Base-by-base conservation (phyloP, 2,329 filamentous ascomycete genomes). In the Sporothrix protearum region DNA sequence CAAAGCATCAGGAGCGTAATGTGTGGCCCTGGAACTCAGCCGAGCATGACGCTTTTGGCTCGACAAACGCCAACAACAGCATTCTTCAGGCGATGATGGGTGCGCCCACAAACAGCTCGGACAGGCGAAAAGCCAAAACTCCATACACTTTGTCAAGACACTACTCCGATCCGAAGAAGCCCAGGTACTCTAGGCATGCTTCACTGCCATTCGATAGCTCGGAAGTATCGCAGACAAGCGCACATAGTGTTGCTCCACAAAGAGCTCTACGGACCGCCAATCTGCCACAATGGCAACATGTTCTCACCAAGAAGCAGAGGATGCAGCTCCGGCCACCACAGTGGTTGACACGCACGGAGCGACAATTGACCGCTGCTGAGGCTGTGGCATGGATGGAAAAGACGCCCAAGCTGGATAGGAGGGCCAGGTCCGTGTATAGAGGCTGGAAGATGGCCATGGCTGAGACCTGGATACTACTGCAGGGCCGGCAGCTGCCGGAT, bases 361-460 rank as follows among this genome's bases (percentile, higher is more conserved):
- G 16, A 47, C 42, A 19, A 6, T 6, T 47, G 12, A 47, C 12
- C 19, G 42, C 42, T 14, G 14, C 42, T 19, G 42, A 47, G 14
- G 12, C 14, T 14, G 42, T 14, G 14, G 42, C 42, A 19, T 47
- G 42, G 42, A 16, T 47, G 42, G 14, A 47, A 47, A 16, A 16
- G 42, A 19, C 42, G 14, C 42, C 42, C 42, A 47, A 14, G 14
- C 3, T 47, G 42, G 6, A 16, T 47, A 19, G 5, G 14, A 16
- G 12, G 42, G 12, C 55, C 12, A 64, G 63, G 5, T 12, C 53
- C 3, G 51, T 42, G 16, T 73, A 70, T 5, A 73, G 57, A 69
- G 30, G 47, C 9, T 76, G 75, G 75, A 76, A 75, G 57, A 57
- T 71, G 16, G 2, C 25, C 3, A 25, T 76, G 6, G 57, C 55